Conservation (phyloP, 2,329 filamentous ascomycete genomes). For the Rhynchosporium graminicola region DNA sequence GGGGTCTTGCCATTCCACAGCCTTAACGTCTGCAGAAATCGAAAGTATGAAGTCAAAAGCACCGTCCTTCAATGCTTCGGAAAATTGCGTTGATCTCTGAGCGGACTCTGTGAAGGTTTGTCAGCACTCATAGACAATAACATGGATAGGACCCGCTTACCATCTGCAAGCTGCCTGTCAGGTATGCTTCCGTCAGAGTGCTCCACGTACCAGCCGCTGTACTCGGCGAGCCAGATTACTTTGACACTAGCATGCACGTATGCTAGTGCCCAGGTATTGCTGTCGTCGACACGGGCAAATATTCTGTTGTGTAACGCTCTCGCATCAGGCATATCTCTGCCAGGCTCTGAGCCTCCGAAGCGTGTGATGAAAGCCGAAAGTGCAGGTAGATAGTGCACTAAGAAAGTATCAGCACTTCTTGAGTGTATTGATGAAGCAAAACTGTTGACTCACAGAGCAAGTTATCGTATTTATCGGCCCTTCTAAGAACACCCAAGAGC, state of each 20-base stretch:
- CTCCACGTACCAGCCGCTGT: conserved; percentile 86
- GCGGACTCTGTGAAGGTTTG: conserved; percentile 57
- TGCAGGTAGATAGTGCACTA: conserved; percentile 79
- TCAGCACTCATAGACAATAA: conserved; percentile 18
- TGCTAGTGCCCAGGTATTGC: conserved; percentile 66
- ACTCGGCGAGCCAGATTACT: conserved; percentile 89
- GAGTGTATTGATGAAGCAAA: conserved; percentile 4
- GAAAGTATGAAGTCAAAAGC: conserved; percentile 91
- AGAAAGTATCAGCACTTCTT: background rate
- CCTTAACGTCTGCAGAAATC: conserved; percentile 77
- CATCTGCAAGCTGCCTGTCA: conserved; percentile 64
- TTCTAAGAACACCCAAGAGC: conserved; percentile 68
- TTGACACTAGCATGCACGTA: conserved; percentile 78
- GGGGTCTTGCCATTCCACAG: conserved; percentile 84
- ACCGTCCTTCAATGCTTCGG: conserved; percentile 79
- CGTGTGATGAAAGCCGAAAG: conserved; percentile 75
- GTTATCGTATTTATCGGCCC: conserved; percentile 74
- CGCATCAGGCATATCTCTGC: conserved; percentile 66
- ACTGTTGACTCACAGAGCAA: conserved; percentile 48
- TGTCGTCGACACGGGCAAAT: conserved; percentile 64
- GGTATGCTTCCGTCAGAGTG: conserved; percentile 59
- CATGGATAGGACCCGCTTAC: conserved; percentile 36
- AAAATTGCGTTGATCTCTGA: conserved; percentile 70
- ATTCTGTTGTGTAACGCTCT: conserved; percentile 70
- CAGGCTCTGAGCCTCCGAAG: conserved; percentile 76